These are phyloP conservation scores for Mesembryanthemum crystallinum DNA, from an alignment of 148 eudicot species.

Conservation along the genomic window DNA sequence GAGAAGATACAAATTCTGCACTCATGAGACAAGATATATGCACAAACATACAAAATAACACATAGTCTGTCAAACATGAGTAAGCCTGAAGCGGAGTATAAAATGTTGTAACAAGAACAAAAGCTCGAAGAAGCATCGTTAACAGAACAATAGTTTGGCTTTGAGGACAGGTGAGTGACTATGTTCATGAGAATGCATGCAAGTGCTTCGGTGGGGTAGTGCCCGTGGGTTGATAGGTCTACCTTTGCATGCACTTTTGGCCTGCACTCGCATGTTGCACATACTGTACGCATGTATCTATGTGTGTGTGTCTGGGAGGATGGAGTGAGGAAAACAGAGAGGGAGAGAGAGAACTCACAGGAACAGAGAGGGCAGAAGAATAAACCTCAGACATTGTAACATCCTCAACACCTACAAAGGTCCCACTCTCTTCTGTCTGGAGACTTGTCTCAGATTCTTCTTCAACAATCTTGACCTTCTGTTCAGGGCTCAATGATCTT, in stretches of 20 bases:
- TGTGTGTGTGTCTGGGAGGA: neutral
- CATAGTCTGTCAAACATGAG: neutral
- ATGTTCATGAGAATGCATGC: neutral
- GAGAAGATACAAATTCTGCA: too few species aligned
- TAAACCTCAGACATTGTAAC: constrained; percentile 70
- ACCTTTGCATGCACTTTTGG: neutral
- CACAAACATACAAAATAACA: neutral
- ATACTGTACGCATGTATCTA: neutral
- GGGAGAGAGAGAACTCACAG: constrained; percentile 53
- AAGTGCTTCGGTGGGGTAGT: neutral
- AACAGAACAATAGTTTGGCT: neutral
- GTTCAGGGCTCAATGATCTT: constrained; percentile 85
- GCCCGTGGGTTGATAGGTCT: neutral
- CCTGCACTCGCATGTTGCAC: too few species aligned
- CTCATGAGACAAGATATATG: neutral
- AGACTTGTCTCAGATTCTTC: constrained; percentile 74
- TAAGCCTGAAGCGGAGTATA: neutral
- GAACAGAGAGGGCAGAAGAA: constrained; percentile 62
- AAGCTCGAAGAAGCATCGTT: neutral
- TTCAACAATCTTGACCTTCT: constrained; percentile 78
- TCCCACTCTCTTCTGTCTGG: constrained; percentile 73
- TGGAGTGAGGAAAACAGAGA: neutral
- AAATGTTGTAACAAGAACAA: neutral
- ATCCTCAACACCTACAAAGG: constrained; percentile 68
- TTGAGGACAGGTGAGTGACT: neutral